Percentiles rank a stretch among this genome's conserved stretches.
Evolutionary conservation across 768 basidiomycete genomes (phyloP).

Genomic region (Thelephora aurantiotincta): DNA sequence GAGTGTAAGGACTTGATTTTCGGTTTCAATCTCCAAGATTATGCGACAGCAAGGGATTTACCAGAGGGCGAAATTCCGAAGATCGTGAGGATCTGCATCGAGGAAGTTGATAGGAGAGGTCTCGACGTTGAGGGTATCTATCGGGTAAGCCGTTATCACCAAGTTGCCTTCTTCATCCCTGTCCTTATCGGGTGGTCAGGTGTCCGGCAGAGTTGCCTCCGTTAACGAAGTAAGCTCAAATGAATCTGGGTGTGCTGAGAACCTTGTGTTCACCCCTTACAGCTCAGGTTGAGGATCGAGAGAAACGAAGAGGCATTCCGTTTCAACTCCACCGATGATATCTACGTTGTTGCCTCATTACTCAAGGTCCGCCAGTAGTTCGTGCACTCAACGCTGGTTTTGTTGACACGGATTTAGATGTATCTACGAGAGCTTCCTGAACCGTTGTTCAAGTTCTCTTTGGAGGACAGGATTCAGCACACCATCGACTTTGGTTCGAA

Average conservation of each 20-base stretch:
- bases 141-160: constrained; percentile 29
- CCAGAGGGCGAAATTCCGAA: constrained; percentile 58
- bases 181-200: constrained; percentile 24
- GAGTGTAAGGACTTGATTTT: constrained; percentile 83
- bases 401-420: constrained; percentile 24
- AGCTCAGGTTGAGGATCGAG: constrained; percentile 83
- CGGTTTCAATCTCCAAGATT: constrained; percentile 78
- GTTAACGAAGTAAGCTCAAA: constrained; percentile 53
- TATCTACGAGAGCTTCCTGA: constrained; percentile 85
- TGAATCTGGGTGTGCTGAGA: no score
- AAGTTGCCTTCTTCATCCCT: no score
- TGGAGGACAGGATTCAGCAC: constrained; percentile 72
- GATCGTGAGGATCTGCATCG: constrained; percentile 67
- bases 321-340: constrained; percentile 54
- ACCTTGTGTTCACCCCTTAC: background rate
- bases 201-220: constrained; percentile 73
- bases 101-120: constrained; percentile 71
- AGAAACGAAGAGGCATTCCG: constrained; percentile 63
- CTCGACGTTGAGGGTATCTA: constrained; percentile 73
- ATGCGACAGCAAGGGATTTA: constrained; percentile 68
- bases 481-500: constrained; percentile 57
- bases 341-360: constrained; percentile 72
- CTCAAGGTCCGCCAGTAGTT: constrained; percentile 45
- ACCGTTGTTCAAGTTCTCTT: constrained; percentile 70
- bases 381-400: background rate